Base-by-base conservation (phyloP, 306 rosid genomes). In the Ormosia emarginata region DNA sequence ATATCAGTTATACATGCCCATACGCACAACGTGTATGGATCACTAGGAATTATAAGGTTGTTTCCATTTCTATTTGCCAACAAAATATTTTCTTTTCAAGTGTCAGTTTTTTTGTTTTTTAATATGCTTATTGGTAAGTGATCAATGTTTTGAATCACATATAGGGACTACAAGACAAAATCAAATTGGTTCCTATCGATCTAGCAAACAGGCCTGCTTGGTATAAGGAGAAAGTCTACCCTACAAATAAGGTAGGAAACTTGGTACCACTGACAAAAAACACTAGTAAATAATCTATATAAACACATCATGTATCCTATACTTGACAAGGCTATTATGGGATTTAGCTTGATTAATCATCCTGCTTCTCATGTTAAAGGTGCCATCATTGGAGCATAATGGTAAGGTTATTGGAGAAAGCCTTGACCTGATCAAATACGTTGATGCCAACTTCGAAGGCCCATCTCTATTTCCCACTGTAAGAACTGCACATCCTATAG, bases 161-260 rank as follows among this genome's bases (percentile, higher is more conserved):
- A 24, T 24, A 24, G 93, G 97, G 92, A 63, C 84, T 94, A 43
- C 87, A 90, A 74, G 92, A 92, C 40, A 75, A 89, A 81, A 94
- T 92, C 39, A 82, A 92, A 79, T 53, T 92, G 65, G 93, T 92
- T 68, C 87, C 94, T 44, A 56, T 91, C 3, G 43, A 86, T 76
- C 97, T 91, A 50, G 24, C 2, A 7, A 68, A 89, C 41, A 91
- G 92, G 81, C 98, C 94, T 74, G 86, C 87, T 61, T 94, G 97
- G 97, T 94, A 90, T 59, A 89, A 89, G 89, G 97, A 94, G 76
- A 94, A 92, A 72, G 91, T 94, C 62, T 88, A 90, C 84, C 88
- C 91, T 40, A 78, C 44, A 85, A 92, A 90, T 69, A 90, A 90
- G 90, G 93, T 55, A 1, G 24, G 24, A 1, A 24, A 24, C 24